Base-by-base conservation (phyloP, 345 rosid genomes). In the Alliaria petiolata region DNA sequence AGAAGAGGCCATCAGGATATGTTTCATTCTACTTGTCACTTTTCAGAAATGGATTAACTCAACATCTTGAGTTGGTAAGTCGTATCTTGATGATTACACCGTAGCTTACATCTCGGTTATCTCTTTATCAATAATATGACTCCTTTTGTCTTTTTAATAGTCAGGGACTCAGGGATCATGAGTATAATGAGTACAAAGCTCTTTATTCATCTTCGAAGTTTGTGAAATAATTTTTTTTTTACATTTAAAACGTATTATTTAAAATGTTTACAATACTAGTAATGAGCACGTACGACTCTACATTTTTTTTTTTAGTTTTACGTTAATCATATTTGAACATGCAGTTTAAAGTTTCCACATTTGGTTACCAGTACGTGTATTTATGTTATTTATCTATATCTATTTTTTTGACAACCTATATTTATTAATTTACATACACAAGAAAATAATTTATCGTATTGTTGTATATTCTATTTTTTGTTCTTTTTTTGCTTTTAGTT, bases 1-100 rank as follows among this genome's bases (percentile, higher is more conserved):
- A 45, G 50, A 63, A 72, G 57, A 44, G 50, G 65, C 31, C 76
- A 64, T 62, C 43, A 51, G 3, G 14, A 55, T 28, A 63, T 45
- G 40, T 63, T 53, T 63, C 62, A 54, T 64, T 63, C 63, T 62
- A 53, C 43, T 61, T 71, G 69, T 52, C 54, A 71, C 53, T 71
- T 51, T 45, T 61, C 61, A 61, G 61, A 72, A 53, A 43, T 63
- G 39, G 65, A 72, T 63, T 33, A 64, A 54, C 49, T 51, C 42
- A 63, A 54, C 40, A 72, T 63, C 31, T 46, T 64, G 19, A 72
- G 70, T 72, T 72, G 70, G 76, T 72, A 72, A 72, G 56, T 64
- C 76, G 26, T 64, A 63, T 64, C 76, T 63, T 56, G 43, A 52
- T 56, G 43, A 52, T n/a, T n/a, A 1, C 34, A 51, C 49, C 28